Base-by-base conservation (phyloP, 2,329 filamentous ascomycete genomes). In the Elsinoe fawcettii region DNA sequence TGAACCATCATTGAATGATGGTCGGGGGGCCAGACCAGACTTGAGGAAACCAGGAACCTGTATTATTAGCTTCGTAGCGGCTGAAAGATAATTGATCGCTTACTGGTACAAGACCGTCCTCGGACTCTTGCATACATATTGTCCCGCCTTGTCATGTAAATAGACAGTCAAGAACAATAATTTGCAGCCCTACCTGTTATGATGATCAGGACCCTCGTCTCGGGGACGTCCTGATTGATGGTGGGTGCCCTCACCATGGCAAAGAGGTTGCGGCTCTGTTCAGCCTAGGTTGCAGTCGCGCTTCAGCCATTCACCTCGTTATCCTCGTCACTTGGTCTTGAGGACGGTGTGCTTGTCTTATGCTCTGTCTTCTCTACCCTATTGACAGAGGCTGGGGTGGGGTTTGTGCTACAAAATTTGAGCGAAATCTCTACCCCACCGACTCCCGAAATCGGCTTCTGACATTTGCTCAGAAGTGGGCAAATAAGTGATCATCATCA, bases 101-200 rank as follows among this genome's bases (percentile, higher is more conserved):
- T 61, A 88, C 87, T 5, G 91, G 91, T 34, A 93, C 79, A 56
- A 95, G 82, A 1, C 91, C 91, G 63, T 90, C 82, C 7, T 81
- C 80, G 8, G 89, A 90, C 56, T 84, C 85, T 67, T 86, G 84
- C 91, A 96, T 96, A 74, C 90, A 96, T 66, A 96, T 96, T 5
- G 87, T 90, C 44, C 87, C 87, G 60, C 80, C 78, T 75, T 20
- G 14, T 47, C 11, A 20, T 9, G 18, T 23, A 32, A 27, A 36
- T 23, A 32, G 18, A 49, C 16, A 34, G 6, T 25, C 12, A 37
- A 23, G 9, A 18, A 6, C 3, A 25, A 25, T 36, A 18, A 12
- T 51, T 56, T 9, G 23, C 58, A 60, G n/a, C 72, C 74, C 70
- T 74, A 68, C 88, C 90, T 11, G 91, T 96, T 76, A 95, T 92